Evolutionary conservation across 768 basidiomycete species (phyloP).

Genomic region (Leccinum subgranulosum): DNA sequence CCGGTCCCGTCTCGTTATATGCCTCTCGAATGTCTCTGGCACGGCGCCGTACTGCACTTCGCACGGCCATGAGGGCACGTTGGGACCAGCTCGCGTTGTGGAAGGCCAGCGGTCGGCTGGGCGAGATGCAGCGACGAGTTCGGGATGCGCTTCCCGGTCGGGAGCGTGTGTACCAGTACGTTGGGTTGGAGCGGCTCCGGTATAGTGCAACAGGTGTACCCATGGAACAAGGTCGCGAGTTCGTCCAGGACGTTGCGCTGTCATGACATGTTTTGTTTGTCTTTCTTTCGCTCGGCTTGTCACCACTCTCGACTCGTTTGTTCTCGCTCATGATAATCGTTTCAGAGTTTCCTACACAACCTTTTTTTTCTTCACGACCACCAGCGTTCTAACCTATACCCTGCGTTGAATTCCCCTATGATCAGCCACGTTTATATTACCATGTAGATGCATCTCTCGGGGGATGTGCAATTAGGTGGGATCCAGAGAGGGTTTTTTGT

Average conservation of each 20-base stretch:
- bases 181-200: conserved; percentile 17
- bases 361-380: conserved; percentile 1
- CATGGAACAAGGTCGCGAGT: neutral
- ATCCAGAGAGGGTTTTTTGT: conserved; percentile 6
- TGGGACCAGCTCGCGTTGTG: conserved; percentile 30
- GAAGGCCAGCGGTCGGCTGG: conserved; percentile 25
- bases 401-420: conserved; percentile 8
- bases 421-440: conserved; percentile 16
- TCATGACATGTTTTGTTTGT: conserved; percentile 11
- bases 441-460: conserved; percentile 11
- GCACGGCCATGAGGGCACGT: conserved; percentile 25
- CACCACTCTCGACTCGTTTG: conserved; percentile 3
- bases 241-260: neutral
- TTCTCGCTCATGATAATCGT: conserved; percentile 17
- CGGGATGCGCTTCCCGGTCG: conserved; percentile 26
- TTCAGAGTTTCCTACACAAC: neutral
- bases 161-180: conserved; percentile 31
- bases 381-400: conserved; percentile 11
- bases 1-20: conserved; percentile 3
- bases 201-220: neutral
- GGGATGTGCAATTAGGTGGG: conserved; percentile 3
- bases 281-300: neutral
- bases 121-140: conserved; percentile 29
- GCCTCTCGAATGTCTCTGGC: conserved; percentile 22
- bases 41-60: conserved; percentile 27